Conservation (phyloP, 2,329 filamentous ascomycete species). For the Diaporthe eres region DNA sequence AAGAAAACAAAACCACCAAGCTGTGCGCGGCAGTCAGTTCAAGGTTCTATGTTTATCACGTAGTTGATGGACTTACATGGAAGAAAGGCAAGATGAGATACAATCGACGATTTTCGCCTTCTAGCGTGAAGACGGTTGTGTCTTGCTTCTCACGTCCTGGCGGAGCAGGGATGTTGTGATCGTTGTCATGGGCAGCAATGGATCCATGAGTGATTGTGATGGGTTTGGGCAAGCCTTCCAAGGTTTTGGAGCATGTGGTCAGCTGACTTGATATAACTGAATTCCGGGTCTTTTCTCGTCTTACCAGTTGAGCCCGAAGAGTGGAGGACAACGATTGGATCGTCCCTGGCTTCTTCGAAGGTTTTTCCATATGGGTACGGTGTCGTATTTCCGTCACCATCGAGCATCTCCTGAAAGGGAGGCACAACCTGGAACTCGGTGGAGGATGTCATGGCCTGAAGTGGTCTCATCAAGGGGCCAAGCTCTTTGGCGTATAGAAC, state of each 20-base stretch:
- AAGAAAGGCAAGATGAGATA: slow-evolving; percentile 46
- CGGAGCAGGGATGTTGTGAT: slow-evolving; percentile 40
- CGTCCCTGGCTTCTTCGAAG: slow-evolving; percentile 44
- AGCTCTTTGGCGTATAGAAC: slow-evolving; percentile 43
- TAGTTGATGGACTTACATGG: slow-evolving; percentile 41
- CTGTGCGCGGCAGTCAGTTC: slow-evolving; percentile 34
- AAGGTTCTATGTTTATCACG: neutral
- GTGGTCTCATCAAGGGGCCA: neutral
- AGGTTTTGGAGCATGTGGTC: neutral
- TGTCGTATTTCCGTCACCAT: slow-evolving; percentile 35
- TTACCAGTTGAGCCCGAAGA: slow-evolving; percentile 48
- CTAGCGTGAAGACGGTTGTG: slow-evolving; percentile 42
- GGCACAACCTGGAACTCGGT: neutral
- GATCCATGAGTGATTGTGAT: slow-evolving; percentile 45
- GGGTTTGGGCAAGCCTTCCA: slow-evolving; percentile 43
- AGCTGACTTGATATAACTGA: neutral
- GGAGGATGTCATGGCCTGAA: neutral
- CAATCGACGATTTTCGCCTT: slow-evolving; percentile 41
- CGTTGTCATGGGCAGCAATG: slow-evolving; percentile 42
- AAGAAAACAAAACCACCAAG: slow-evolving; percentile 43
- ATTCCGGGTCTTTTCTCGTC: neutral
- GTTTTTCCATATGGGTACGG: slow-evolving; percentile 43
- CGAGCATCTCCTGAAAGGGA: slow-evolving; percentile 10
- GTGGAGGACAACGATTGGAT: slow-evolving; percentile 46
- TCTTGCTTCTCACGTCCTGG: slow-evolving; percentile 43